A percentile compares a stretch with the other conserved stretches of the same genome.
Evolutionary conservation across 1,139 yeast genomes (phyloP).

Genomic region (Diutina catenulata): DNA sequence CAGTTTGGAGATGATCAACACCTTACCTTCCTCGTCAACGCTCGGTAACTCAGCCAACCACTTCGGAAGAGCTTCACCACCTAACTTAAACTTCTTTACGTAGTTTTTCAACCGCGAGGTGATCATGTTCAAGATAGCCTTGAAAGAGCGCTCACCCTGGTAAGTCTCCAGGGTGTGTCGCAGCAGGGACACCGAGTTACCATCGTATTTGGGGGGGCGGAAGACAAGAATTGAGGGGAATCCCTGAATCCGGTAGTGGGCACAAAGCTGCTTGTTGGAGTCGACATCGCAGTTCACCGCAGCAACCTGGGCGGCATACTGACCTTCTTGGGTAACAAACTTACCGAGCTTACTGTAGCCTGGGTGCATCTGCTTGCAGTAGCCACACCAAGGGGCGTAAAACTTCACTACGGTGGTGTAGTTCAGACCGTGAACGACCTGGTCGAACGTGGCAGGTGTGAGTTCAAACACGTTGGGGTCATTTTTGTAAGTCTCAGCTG

Average conservation of each 20-base stretch:
- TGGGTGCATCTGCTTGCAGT: conserved; percentile 50
- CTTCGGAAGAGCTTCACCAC: conserved; percentile 15
- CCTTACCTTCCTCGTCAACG: conserved; percentile 15
- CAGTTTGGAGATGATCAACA: conserved; percentile 35
- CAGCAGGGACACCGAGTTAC: conserved; percentile 9
- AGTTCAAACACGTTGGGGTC: conserved; percentile 47
- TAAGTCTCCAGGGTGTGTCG: conserved; percentile 55
- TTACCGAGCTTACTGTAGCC: conserved; percentile 55
- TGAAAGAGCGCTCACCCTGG: conserved; percentile 54
- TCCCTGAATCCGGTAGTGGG: conserved; percentile 55
- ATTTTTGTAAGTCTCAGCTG: conserved; percentile 20
- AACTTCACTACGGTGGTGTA: conserved; percentile 80
- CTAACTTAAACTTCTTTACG: conserved; percentile 36
- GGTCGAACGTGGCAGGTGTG: conserved; percentile 44
- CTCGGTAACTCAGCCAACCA: conserved; percentile 18
- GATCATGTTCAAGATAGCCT: conserved; percentile 46
- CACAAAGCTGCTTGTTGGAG: conserved; percentile 56
- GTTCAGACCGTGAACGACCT: conserved; percentile 54
- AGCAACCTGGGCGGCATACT: conserved; percentile 56
- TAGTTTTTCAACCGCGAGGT: conserved; percentile 61
- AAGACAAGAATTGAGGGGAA: conserved; percentile 76
- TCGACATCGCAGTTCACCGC: conserved; percentile 80
- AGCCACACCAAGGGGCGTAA: conserved; percentile 97
- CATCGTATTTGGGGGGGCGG: conserved; percentile 61
- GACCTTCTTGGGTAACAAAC: conserved; percentile 33